A percentile compares a stretch with the other conserved stretches of the same genome.
Evolutionary conservation across 1,139 yeast genomes (phyloP).

Genomic region (Protomyces pachydermus): DNA sequence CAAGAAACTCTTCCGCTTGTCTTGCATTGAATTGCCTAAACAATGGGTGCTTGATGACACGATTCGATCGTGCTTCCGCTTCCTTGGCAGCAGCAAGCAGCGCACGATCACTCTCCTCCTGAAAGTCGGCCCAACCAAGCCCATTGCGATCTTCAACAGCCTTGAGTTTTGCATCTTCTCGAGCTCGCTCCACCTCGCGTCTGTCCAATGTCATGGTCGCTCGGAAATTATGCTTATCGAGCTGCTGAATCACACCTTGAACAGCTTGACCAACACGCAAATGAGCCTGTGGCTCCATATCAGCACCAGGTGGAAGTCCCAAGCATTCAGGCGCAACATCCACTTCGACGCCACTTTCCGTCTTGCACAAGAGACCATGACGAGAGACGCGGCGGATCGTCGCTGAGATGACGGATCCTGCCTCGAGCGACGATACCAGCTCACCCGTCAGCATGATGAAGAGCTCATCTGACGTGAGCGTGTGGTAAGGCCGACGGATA

Average conservation of each 20-base stretch:
- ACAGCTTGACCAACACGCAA: conserved; percentile 68
- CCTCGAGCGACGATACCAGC: conserved; percentile 59
- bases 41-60: conserved; percentile 87
- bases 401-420: conserved; percentile 75
- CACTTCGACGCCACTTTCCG: conserved; percentile 75
- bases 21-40: conserved; percentile 75
- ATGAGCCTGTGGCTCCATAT: conserved; percentile 15
- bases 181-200: conserved; percentile 52
- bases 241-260: conserved; percentile 68
- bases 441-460: conserved; percentile 91
- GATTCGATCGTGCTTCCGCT: conserved; percentile 52
- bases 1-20: conserved; percentile 91
- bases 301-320: conserved; percentile 21
- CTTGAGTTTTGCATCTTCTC: conserved; percentile 4
- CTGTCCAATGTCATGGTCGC: conserved; percentile 69
- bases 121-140: conserved; percentile 70
- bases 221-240: conserved; percentile 65
- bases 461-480: conserved; percentile 64
- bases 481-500: conserved; percentile 65
- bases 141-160: conserved; percentile 35
- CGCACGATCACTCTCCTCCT: conserved; percentile 64
- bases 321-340: conserved; percentile 60
- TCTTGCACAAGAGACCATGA: conserved; percentile 52
- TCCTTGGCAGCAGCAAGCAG: conserved; percentile 50
- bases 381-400: conserved; percentile 53